Conservation (phyloP, 352 stramenopile species). For the Phytophthora gonapodyides region DNA sequence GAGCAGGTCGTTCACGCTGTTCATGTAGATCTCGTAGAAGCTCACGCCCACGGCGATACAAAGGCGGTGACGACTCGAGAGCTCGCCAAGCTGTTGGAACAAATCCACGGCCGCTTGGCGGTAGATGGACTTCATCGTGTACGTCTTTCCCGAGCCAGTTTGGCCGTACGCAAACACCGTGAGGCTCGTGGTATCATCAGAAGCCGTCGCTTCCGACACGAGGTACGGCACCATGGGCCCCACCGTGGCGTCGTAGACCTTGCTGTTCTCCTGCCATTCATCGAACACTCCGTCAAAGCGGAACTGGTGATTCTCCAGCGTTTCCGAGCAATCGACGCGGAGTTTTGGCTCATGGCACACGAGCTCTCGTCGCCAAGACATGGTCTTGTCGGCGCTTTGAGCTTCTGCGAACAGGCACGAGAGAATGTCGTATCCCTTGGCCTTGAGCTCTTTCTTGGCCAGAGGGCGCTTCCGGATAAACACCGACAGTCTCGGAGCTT, state of each 20-base stretch:
- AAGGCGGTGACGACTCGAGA: constrained; percentile 18
- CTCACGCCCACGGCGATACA: constrained; percentile 83
- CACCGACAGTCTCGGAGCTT: constrained; percentile 50
- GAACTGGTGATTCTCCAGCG: constrained; percentile 75
- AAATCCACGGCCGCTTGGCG: constrained; percentile 62
- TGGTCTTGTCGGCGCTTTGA: not conserved
- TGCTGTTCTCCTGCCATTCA: constrained; percentile 88
- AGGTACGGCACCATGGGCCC: constrained; percentile 63
- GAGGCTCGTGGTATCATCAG: constrained; percentile 43
- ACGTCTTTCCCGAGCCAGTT: constrained; percentile 94
- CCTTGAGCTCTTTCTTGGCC: constrained; percentile 66
- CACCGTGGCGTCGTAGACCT: constrained; percentile 87
- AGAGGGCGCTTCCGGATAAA: constrained; percentile 76
- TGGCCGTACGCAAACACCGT: constrained; percentile 98
- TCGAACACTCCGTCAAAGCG: constrained; percentile 91
- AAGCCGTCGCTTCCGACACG: constrained; percentile 19
- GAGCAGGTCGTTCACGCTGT: constrained; percentile 94
- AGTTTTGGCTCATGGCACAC: constrained; percentile 78
- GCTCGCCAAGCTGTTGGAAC: constrained; percentile 48
- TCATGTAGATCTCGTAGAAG: constrained; percentile 98
- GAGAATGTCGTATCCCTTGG: constrained; percentile 72
- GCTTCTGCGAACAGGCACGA: constrained; percentile 45
- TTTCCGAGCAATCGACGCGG: constrained; percentile 71
- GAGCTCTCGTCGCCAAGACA: constrained; percentile 44
- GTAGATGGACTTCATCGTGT: constrained; percentile 92